Evolutionary conservation across 208 protist species (phyloP), one percentile per base, ranked within the genome.

Genomic region (Leishmania arabica): DNA sequence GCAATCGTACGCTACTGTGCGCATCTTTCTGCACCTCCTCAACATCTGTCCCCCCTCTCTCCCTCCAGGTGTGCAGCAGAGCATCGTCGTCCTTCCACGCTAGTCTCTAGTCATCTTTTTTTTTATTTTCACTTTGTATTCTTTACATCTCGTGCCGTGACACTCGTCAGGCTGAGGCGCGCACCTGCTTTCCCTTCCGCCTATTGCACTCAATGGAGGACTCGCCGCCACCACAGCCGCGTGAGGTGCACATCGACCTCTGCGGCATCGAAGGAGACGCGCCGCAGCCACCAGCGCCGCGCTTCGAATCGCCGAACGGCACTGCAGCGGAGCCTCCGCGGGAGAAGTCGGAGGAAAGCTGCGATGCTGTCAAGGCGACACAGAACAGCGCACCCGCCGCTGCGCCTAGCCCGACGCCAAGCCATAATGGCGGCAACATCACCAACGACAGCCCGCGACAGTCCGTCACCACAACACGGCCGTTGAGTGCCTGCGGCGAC

Each of bases 81-180:
- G 40, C 19, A 68, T 40, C 62, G 15, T 68, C 17, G 31, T 9
- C 31, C 13, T 68, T 21, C 62, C 62, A 40, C 31, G 31, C 31
- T 68, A 27, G 31, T 9, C 62, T 68, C 40, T 27, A 27, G 21
- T 51, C 31, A 21, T 72, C 6, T 72, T 42, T 74, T 54, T 72
- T 8, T 77, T 85, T 13, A 60, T 11, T 83, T 86, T 65, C 40
- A 42, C 42, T 45, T n/a, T 68, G 64, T 64, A 75, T 74, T 69
- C 77, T 68, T 8, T 69, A 51, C 54, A 19, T 64, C 60, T 66
- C 58, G 49, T 75, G 31, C 19, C 37, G 47, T 72, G 17, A 31
- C 15, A 8, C 34, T 27, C 40, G 21, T 21, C 70, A 27, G 47
- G 21, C 15, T 5, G 17, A 15, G 42, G 70, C 31, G 70, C 42